A percentile compares a stretch with the other conserved stretches of the same genome.
These are phyloP conservation scores for Friedmanniomyces endolithicus DNA, from an alignment of 495 filamentous ascomycete species.

Conservation along the genomic window DNA sequence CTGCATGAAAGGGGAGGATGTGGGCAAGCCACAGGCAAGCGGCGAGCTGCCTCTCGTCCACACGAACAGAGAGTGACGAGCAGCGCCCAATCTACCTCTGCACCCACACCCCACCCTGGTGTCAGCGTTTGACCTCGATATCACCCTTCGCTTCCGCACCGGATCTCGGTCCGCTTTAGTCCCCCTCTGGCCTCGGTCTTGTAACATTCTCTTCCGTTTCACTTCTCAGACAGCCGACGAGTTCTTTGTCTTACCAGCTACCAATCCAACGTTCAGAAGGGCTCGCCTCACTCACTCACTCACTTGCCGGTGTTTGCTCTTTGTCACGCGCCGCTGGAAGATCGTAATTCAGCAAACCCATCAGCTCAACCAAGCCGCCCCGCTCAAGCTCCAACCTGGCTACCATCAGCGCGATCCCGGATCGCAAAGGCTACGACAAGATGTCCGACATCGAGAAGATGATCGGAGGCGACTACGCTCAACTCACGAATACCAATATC, in stretches of 20 bases:
- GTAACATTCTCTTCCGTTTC: neutral
- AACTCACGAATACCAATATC: constrained; percentile 30
- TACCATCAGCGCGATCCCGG: neutral
- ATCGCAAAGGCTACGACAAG: constrained; percentile 16
- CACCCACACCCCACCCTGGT: neutral
- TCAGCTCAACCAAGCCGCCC: neutral
- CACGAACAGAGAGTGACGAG: neutral
- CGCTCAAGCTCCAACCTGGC: neutral
- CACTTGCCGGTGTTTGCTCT: constrained; percentile 2
- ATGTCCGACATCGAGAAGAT: constrained; percentile 30
- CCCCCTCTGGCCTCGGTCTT: neutral
- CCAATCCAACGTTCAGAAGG: neutral
- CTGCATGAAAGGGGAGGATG: neutral
- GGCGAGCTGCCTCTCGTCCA: neutral
- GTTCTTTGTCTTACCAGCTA: neutral
- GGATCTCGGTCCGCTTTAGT: neutral
- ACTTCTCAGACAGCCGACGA: neutral
- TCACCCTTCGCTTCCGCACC: constrained; percentile 2
- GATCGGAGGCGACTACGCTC: constrained; percentile 25
- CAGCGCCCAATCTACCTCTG: neutral
- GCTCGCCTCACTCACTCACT: neutral
- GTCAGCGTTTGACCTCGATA: neutral
- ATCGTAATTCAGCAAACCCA: neutral
- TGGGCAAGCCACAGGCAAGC: neutral
- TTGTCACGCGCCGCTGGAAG: constrained; percentile 11